Evolutionary conservation across 352 stramenopile species (phyloP), one percentile per base, ranked within the genome.

Genomic region (Phytophthora sojae): DNA sequence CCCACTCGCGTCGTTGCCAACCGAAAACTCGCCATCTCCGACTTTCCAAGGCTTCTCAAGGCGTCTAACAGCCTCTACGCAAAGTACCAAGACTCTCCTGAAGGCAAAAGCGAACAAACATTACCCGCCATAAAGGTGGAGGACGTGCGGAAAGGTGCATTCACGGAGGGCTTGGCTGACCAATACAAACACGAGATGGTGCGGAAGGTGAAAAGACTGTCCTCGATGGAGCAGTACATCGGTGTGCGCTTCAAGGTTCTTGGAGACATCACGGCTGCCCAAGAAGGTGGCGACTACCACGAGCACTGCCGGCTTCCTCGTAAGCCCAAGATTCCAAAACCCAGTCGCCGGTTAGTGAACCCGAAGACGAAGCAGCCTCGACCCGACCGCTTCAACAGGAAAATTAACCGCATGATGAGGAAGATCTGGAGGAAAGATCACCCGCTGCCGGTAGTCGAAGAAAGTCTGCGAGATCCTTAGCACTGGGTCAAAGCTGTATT

Each of bases 341-440:
- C 77, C 1, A 68, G 68, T 39, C 81, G 80, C 17, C 60, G 73
- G 8, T 54, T 80, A 21, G 14, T 85, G 45, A 83, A 65, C 21
- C 71, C 71, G 14, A 89, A 87, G 51, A 80, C 62, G 2, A 83
- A 71, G n/a, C 77, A 90, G 35, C 77, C 76, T 32, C 81, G 77
- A 17, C 85, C 85, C 0, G 86, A 91, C 26, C 81, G 86, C 32
- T 91, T 96, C 61, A 93, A 91, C 37, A 80, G 87, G n/a, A 86
- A 88, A 64, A 93, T 94, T 58, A 94, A 95, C 60, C 86, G 87
- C 26, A 81, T 92, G 76, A 81, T 96, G 52, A 83, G 77, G 62
- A 89, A 87, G 15, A 82, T 95, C 29, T 88, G 85, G 71, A 71
- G 75, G 15, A 79, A 93, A 37, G 84, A 95, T n/a, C 74, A 94